Evolutionary conservation across 1,139 yeast genomes (phyloP).

Genomic region (Chernovozyma aurita): DNA sequence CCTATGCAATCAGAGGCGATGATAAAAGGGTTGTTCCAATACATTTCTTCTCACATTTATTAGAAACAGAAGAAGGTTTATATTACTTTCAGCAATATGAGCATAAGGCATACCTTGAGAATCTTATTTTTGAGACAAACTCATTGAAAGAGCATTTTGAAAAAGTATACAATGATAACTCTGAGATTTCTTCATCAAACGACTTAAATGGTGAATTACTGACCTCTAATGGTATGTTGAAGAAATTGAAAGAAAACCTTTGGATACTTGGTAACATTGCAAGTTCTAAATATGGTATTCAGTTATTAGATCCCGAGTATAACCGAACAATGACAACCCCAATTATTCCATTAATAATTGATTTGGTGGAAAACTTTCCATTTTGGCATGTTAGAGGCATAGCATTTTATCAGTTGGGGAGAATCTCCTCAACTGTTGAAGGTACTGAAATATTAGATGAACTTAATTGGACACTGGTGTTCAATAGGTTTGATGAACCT

Average conservation of each 20-base stretch:
- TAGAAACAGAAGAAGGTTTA: constrained; percentile 79
- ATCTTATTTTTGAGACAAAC: constrained; percentile 21
- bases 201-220: not conserved
- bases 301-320: constrained; percentile 55
- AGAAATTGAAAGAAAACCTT: constrained; percentile 61
- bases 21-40: constrained; percentile 31
- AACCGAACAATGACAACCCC: constrained; percentile 45
- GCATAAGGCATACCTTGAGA: constrained; percentile 24
- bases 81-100: constrained; percentile 25
- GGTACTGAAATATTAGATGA: constrained; percentile 89
- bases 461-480: constrained; percentile 64
- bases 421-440: constrained; percentile 66
- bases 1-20: constrained; percentile 14
- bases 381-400: constrained; percentile 69
- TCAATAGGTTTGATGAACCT: constrained; percentile 50
- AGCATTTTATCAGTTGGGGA: constrained; percentile 74
- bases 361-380: constrained; percentile 37
- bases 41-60: constrained; percentile 76
- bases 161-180: not conserved
- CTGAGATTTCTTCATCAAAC: not conserved
- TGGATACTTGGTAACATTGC: constrained; percentile 91
- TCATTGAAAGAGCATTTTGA: constrained; percentile 2
- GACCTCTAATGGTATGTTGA: constrained; percentile 3
- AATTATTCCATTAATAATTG: constrained; percentile 48
- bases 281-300: constrained; percentile 62